Percentiles rank a stretch among this genome's conserved stretches.
These are phyloP conservation scores for Oropetium thomaeum DNA, from an alignment of 176 grass and related monocot species.

Conservation along the genomic window DNA sequence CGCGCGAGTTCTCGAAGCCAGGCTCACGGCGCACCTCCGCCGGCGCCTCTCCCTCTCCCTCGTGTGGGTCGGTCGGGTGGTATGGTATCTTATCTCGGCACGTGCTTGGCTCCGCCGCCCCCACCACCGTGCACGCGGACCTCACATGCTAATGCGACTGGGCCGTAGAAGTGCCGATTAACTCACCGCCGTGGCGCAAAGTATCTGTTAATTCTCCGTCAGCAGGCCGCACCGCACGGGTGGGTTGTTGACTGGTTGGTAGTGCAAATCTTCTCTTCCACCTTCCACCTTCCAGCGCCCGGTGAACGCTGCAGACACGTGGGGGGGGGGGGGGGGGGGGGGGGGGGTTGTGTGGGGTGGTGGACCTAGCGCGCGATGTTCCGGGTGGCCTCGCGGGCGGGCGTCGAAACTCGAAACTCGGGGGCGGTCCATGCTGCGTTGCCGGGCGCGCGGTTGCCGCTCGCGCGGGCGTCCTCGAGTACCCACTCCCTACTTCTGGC, in stretches of 20 bases:
- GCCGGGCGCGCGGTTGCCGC: neutral
- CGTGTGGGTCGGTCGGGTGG: neutral
- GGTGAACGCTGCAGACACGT: too few species aligned
- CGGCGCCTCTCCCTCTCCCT: neutral
- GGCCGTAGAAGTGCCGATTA: neutral
- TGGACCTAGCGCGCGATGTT: neutral
- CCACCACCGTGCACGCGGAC: neutral
- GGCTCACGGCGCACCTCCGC: neutral
- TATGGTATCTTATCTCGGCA: neutral
- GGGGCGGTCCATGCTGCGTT: constrained; percentile 11
- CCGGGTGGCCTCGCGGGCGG: neutral
- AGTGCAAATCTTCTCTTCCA: too few species aligned
- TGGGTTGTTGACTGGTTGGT: neutral
- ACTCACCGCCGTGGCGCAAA: neutral
- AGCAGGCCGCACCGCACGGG: neutral
- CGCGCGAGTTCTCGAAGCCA: neutral
- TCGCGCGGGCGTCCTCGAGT: neutral
- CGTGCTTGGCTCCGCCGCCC: neutral
- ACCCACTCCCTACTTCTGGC: too few species aligned
- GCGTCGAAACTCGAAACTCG: neutral
- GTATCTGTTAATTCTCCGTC: neutral
- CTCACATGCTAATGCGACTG: neutral
- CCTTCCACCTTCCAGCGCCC: neutral
- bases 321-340: too few species aligned
- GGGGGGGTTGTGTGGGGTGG: too few species aligned